Percentiles rank a stretch among this genome's conserved stretches.
Evolutionary conservation across 1,139 yeast genomes (phyloP).

Genomic region (Hyphopichia burtonii): DNA sequence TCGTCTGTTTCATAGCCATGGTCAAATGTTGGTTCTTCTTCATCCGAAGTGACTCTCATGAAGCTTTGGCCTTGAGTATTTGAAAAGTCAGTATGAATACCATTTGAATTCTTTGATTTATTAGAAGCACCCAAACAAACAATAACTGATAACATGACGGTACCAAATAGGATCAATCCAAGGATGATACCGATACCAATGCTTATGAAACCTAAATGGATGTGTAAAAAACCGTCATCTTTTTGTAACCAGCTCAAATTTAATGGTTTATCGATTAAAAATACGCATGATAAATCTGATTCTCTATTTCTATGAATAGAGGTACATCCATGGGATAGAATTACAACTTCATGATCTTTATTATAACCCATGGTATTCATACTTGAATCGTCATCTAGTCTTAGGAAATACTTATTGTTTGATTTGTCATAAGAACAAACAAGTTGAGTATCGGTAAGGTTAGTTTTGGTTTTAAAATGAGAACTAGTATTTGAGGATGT

Average conservation of each 20-base stretch:
- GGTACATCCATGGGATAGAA: constrained; percentile 70
- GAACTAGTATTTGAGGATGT: constrained; percentile 8
- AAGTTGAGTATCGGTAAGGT: constrained; percentile 39
- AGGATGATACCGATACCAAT: constrained; percentile 63
- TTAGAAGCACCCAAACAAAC: constrained; percentile 26
- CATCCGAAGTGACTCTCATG: constrained; percentile 39
- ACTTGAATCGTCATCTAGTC: constrained; percentile 18
- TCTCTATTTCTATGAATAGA: constrained; percentile 22
- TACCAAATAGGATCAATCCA: constrained; percentile 49
- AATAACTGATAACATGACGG: constrained; percentile 27
- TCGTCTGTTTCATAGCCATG: constrained; percentile 49
- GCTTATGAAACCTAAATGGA: constrained; percentile 66
- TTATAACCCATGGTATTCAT: constrained; percentile 30
- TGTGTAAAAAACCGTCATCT: constrained; percentile 43
- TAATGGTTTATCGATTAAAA: constrained; percentile 67
- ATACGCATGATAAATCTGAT: constrained; percentile 51
- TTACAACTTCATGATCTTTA: constrained; percentile 61
- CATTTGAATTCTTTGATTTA: neutral
- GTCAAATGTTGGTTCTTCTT: constrained; percentile 25
- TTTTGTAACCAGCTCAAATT: constrained; percentile 56
- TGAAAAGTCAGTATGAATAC: neutral
- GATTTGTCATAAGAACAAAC: constrained; percentile 43
- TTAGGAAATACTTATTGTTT: constrained; percentile 37
- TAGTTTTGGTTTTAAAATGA: constrained; percentile 18
- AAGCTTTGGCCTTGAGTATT: constrained; percentile 19